Evolutionary conservation across 163 green algal species (phyloP).

Genomic region (Chlamydomonas reinhardtii): DNA sequence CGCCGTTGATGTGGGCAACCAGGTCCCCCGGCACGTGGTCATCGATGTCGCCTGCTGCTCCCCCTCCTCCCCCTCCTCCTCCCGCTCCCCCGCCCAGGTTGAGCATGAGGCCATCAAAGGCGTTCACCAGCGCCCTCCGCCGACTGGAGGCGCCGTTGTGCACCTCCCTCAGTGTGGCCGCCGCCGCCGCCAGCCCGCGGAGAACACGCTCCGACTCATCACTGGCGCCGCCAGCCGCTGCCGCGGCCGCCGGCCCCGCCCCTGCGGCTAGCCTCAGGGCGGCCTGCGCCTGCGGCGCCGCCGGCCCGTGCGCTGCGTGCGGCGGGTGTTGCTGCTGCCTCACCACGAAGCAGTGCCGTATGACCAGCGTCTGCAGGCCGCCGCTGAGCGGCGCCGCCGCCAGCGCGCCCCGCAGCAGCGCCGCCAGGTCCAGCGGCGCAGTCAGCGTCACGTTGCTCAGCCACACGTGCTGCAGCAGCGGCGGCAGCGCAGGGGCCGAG

Average conservation of each 20-base stretch:
- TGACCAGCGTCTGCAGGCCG: constrained; percentile 31
- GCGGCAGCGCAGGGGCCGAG: not conserved
- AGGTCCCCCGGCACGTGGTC: too few species aligned
- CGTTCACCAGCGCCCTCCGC: too few species aligned
- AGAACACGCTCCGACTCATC: not conserved
- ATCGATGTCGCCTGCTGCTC: too few species aligned
- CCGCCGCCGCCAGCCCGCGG: not conserved
- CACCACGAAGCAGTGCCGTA: constrained; percentile 30
- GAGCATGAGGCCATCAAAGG: too few species aligned
- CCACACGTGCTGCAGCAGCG: constrained; percentile 45
- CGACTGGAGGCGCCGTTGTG: too few species aligned
- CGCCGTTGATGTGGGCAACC: too few species aligned
- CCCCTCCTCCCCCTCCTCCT: too few species aligned
- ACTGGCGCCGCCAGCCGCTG: not conserved
- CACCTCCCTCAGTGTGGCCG: not conserved
- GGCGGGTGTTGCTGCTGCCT: not conserved
- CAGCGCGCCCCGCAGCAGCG: not conserved
- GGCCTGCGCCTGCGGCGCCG: too few species aligned
- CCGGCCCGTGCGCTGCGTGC: not conserved
- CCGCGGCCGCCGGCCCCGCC: not conserved
- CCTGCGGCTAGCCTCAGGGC: not conserved
- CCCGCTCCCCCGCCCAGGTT: too few species aligned
- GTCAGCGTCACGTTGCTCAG: constrained; percentile 33
- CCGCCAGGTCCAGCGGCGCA: not conserved
- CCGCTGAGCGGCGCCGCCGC: constrained; percentile 4